A percentile compares a stretch with the other conserved stretches of the same genome.
Evolutionary conservation across 768 basidiomycete species (phyloP).

Genomic region (Amanita pallidorosea): DNA sequence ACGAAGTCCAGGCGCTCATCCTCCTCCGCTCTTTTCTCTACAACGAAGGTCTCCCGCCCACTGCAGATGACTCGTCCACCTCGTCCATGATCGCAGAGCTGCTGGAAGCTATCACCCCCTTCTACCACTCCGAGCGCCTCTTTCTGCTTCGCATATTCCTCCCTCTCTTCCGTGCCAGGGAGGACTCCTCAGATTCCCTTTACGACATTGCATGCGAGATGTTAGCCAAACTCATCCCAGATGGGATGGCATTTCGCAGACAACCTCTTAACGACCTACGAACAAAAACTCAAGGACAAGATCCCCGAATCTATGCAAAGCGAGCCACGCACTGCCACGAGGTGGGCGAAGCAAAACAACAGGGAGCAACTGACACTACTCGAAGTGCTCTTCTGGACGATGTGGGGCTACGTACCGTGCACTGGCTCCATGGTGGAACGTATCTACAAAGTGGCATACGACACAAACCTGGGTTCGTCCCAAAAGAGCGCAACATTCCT

Average conservation of each 20-base stretch:
- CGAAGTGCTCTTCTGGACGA: slow-evolving; percentile 82
- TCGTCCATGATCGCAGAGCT: slow-evolving; percentile 43
- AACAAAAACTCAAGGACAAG: slow-evolving; percentile 36
- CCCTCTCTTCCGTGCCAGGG: slow-evolving; percentile 64
- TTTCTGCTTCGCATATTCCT: slow-evolving; percentile 58
- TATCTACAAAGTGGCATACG: slow-evolving; percentile 57
- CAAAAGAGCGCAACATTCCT: slow-evolving; percentile 58
- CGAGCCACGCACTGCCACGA: slow-evolving; percentile 49
- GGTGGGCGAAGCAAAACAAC: slow-evolving; percentile 64
- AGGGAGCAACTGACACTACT: slow-evolving; percentile 73
- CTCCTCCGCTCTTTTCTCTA: slow-evolving; percentile 71
- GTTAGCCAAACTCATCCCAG: slow-evolving; percentile 51
- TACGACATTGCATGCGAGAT: slow-evolving; percentile 42
- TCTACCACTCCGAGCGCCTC: slow-evolving; percentile 76
- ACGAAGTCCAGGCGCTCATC: slow-evolving; percentile 69
- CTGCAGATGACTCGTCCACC: slow-evolving; percentile 29
- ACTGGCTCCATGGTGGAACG: slow-evolving; percentile 50
- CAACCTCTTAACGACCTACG: slow-evolving; percentile 50
- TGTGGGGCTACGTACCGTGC: slow-evolving; percentile 69
- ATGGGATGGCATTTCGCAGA: slow-evolving; percentile 55
- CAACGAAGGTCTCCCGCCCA: slow-evolving; percentile 59
- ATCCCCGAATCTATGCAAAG: slow-evolving; percentile 33
- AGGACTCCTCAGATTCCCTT: slow-evolving; percentile 42
- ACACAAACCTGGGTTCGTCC: slow-evolving; percentile 48
- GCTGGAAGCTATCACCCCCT: slow-evolving; percentile 63